phyloP scores from a whole-genome alignment of 306 rosid genomes.

The Lathyrus sativus region DNA sequence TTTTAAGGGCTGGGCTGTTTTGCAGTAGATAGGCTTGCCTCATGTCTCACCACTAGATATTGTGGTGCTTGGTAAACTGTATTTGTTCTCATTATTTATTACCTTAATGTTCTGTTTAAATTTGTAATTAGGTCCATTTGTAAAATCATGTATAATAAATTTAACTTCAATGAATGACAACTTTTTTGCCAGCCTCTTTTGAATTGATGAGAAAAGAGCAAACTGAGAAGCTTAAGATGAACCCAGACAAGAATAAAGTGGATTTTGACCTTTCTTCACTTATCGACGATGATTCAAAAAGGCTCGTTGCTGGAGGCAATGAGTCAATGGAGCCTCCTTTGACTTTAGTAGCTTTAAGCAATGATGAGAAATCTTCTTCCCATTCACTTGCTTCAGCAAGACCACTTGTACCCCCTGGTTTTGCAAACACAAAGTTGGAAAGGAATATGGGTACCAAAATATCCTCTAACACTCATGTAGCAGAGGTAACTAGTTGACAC shows the following conservation, averaged over 20 bases:
- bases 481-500: conserved; percentile 58
- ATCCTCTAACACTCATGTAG: conserved; percentile 40
- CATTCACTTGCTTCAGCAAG: conserved; percentile 65
- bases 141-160: conserved; percentile 20
- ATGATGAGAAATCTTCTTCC: conserved; percentile 62
- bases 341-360: conserved; percentile 45
- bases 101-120: conserved; percentile 15
- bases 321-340: conserved; percentile 54
- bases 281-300: conserved; percentile 58
- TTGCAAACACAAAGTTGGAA: conserved; percentile 61
- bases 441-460: conserved; percentile 56
- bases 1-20: not conserved
- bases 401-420: conserved; percentile 98
- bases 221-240: conserved; percentile 66
- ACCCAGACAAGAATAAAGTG: conserved; percentile 56
- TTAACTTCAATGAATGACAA: conserved; percentile 34
- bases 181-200: conserved; percentile 68
- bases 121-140: conserved; percentile 28
- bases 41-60: conserved; percentile 18
- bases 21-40: conserved; percentile 9
- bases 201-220: conserved; percentile 97
- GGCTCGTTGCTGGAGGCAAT: conserved; percentile 44
- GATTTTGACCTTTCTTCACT: conserved; percentile 59
- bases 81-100: conserved; percentile 23
- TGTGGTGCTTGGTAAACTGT: not conserved